Conservation (phyloP, 805 yeast species). For the Myxozyma sirexii region DNA sequence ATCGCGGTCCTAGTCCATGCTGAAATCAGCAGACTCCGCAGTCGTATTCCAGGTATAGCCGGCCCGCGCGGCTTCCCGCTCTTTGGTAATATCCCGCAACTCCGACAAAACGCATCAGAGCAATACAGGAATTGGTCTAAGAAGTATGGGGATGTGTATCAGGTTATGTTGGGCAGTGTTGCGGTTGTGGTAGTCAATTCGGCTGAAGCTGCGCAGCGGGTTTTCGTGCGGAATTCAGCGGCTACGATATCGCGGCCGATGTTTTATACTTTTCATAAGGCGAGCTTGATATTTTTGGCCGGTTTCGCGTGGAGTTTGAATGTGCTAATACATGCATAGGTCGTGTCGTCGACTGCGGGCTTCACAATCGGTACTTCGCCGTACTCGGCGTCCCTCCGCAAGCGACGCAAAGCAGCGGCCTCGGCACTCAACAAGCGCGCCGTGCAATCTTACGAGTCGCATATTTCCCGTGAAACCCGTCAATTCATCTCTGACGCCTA, state of each 20-base stretch:
- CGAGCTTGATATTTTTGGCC: conserved; percentile 36
- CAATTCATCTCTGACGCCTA: conserved; percentile 42
- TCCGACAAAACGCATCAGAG: conserved; percentile 29
- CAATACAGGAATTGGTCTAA: conserved; percentile 41
- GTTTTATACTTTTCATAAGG: conserved; percentile 66
- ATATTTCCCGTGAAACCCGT: conserved; percentile 44
- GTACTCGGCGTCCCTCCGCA: conserved; percentile 46
- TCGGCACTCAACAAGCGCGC: conserved; percentile 47
- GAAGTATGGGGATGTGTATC: conserved; percentile 52
- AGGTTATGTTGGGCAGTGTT: conserved; percentile 61
- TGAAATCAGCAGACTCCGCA: neutral
- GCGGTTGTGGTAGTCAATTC: conserved; percentile 69
- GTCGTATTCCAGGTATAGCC: conserved; percentile 28
- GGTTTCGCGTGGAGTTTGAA: neutral
- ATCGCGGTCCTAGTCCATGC: neutral
- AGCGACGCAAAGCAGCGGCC: conserved; percentile 47
- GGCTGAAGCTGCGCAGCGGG: conserved; percentile 53
- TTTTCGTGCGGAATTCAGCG: conserved; percentile 56
- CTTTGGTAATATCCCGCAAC: conserved; percentile 34
- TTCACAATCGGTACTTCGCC: conserved; percentile 51
- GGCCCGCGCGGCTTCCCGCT: conserved; percentile 35
- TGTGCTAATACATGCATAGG: conserved; percentile 7
- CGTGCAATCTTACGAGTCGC: conserved; percentile 42
- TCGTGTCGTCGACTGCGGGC: conserved; percentile 50
- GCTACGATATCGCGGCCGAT: conserved; percentile 70